These are phyloP conservation scores for Pueraria montana DNA, from an alignment of 306 rosid species.

Conservation along the genomic window DNA sequence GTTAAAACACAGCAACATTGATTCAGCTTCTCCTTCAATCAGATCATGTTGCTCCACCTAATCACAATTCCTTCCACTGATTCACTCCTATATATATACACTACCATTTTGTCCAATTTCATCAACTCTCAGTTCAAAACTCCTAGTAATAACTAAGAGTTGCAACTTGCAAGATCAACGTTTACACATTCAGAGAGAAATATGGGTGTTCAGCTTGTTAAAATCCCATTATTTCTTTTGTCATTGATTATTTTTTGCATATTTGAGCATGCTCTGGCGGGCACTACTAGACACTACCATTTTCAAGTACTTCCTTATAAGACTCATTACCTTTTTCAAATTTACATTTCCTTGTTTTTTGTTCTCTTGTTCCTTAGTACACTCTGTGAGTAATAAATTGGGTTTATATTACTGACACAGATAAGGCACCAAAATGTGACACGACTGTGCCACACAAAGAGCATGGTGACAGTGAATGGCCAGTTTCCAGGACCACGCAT, in stretches of 20 bases:
- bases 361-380: neutral
- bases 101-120: conserved; percentile 3
- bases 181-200: conserved; percentile 10
- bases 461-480: conserved; percentile 77
- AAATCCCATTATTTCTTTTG: conserved; percentile 46
- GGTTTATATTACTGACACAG: conserved; percentile 39
- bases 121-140: conserved; percentile 36
- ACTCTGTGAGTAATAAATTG: neutral
- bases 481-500: conserved; percentile 82
- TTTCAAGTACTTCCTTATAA: conserved; percentile 56
- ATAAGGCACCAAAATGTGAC: conserved; percentile 67
- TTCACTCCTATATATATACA: conserved; percentile 43
- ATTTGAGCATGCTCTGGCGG: conserved; percentile 53
- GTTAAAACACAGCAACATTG: conserved; percentile 42
- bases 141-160: neutral
- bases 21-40: conserved; percentile 45
- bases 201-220: conserved; percentile 53
- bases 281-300: conserved; percentile 69
- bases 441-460: conserved; percentile 69
- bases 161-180: conserved; percentile 1
- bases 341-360: neutral
- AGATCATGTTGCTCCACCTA: conserved; percentile 21
- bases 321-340: neutral
- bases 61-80: neutral
- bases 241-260: conserved; percentile 20